phyloP scores from a whole-genome alignment of 352 stramenopile species.

The Peronospora belbahrii region DNA sequence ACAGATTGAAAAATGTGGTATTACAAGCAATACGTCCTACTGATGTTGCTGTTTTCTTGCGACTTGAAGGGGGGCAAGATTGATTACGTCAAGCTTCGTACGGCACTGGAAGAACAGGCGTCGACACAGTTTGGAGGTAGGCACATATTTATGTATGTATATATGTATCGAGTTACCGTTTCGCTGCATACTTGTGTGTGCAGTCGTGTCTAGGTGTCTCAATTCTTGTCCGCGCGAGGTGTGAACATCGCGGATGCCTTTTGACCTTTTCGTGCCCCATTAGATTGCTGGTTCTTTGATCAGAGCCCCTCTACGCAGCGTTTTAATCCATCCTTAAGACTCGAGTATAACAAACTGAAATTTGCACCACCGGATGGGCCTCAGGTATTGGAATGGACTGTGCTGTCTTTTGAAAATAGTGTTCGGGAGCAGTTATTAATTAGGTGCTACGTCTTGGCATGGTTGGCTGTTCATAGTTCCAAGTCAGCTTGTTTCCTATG shows the following conservation, averaged over 20 bases:
- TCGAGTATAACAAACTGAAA: constrained; percentile 63
- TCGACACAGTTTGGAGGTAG: constrained; percentile 46
- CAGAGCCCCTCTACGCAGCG: constrained; percentile 50
- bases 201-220: constrained; percentile 5
- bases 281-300: constrained; percentile 87
- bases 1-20: too few relatives aligned
- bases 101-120: constrained; percentile 41
- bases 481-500: constrained; percentile 80
- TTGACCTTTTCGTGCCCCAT: constrained; percentile 13
- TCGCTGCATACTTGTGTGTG: constrained; percentile 7
- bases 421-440: not conserved
- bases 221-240: not conserved
- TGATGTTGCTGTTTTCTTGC: constrained; percentile 1
- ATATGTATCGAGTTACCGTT: not conserved
- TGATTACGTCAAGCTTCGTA: constrained; percentile 64
- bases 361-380: constrained; percentile 62
- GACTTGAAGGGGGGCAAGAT: constrained; percentile 42
- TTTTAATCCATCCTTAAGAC: constrained; percentile 18
- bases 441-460: not conserved
- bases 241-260: constrained; percentile 7
- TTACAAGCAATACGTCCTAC: not conserved
- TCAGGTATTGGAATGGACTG: constrained; percentile 31
- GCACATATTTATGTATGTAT: not conserved
- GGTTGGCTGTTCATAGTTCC: constrained; percentile 41
- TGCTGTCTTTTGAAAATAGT: not conserved